Evolutionary conservation across 2,329 filamentous ascomycete genomes (phyloP).

Genomic region (Penicillium sp.): DNA sequence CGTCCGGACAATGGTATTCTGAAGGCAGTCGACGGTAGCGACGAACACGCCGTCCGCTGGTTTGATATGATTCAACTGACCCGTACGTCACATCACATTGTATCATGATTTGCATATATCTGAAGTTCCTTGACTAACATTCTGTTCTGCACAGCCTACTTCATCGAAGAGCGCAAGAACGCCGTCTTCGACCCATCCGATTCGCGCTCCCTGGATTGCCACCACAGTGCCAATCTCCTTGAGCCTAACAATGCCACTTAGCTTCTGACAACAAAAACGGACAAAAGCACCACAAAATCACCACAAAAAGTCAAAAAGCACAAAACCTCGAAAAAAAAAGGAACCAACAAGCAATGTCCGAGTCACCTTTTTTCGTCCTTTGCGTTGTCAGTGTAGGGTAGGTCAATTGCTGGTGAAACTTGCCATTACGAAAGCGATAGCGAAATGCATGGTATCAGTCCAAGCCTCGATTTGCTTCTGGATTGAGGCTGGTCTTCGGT

Average conservation of each 20-base stretch:
- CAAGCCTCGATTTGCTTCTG: not conserved
- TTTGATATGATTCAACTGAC: conserved; percentile 45
- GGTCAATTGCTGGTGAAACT: not conserved
- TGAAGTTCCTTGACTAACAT: conserved; percentile 4
- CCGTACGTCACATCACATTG: conserved; percentile 31
- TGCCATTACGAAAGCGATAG: conserved; percentile 4
- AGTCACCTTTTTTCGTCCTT: not conserved
- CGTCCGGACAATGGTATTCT: conserved; percentile 41
- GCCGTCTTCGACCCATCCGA: conserved; percentile 42
- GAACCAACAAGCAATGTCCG: not conserved
- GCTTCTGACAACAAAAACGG: not conserved
- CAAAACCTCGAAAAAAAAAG: not conserved
- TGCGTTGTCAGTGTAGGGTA: not conserved
- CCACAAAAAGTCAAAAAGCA: not conserved
- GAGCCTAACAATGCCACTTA: conserved; percentile 21
- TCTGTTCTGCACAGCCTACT: conserved; percentile 30
- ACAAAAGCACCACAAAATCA: not conserved
- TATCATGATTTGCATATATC: not conserved
- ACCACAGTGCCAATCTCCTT: conserved; percentile 39
- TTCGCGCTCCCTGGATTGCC: conserved; percentile 45
- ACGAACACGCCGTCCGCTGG: conserved; percentile 42
- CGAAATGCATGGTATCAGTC: conserved; percentile 5
- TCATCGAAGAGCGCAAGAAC: conserved; percentile 40
- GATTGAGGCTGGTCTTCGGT: not conserved
- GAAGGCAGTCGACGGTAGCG: conserved; percentile 40